Conservation (phyloP, 129 eudicot genomes). For the Scalesia atractyloides region DNA sequence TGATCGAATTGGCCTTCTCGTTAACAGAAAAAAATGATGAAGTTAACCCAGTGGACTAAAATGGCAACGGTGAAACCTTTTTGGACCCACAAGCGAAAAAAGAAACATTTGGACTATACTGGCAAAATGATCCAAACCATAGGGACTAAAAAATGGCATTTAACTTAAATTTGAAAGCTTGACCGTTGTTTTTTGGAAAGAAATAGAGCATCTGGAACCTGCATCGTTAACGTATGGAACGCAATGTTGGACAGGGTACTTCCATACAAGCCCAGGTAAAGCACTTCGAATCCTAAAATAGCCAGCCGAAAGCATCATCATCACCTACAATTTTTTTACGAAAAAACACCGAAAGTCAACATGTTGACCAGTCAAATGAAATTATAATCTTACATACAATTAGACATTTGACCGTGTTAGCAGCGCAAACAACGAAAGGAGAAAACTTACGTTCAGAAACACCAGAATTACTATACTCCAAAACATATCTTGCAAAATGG, state of each 20-base stretch:
- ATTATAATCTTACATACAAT: too few relatives aligned
- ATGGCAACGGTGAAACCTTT: too few relatives aligned
- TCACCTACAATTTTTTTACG: constrained; percentile 44
- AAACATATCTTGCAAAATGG: constrained; percentile 67
- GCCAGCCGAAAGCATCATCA: constrained; percentile 97
- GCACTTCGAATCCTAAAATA: constrained; percentile 82
- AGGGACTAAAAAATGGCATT: too few relatives aligned
- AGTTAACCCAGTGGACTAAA: too few relatives aligned
- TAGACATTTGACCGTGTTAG: not conserved
- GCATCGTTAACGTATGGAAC: constrained; percentile 85
- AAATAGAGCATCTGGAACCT: constrained; percentile 48
- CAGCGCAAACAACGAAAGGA: not conserved
- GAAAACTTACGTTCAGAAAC: constrained; percentile 64
- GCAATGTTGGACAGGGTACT: constrained; percentile 86
- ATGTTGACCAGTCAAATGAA: not conserved
- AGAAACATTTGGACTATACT: too few relatives aligned
- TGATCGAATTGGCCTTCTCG: too few relatives aligned
- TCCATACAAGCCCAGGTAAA: constrained; percentile 83
- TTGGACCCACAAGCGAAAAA: too few relatives aligned
- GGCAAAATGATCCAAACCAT: too few relatives aligned
- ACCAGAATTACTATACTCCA: constrained; percentile 67
- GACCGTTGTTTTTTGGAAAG: not conserved
- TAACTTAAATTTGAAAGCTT: too few relatives aligned
- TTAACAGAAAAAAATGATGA: too few relatives aligned
- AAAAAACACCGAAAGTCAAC: not conserved